A percentile compares a stretch with the other conserved stretches of the same genome.
Evolutionary conservation across 768 basidiomycete species (phyloP).

Genomic region (Trametes gibbosa): DNA sequence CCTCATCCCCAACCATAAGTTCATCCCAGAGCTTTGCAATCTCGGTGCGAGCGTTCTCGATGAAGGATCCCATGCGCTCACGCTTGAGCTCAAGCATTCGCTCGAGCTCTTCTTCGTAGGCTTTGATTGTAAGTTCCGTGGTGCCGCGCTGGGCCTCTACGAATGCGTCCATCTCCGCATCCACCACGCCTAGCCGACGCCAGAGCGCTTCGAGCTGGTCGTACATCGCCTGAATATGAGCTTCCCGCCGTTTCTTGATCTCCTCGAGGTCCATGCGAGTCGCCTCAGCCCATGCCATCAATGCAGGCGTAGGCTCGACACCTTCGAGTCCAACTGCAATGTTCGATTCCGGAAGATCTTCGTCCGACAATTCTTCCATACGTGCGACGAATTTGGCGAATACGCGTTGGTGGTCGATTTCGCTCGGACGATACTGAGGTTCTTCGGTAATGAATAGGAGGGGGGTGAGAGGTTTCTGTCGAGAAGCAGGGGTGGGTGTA

Average conservation of each 20-base stretch:
- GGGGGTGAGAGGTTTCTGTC: constrained; percentile 32
- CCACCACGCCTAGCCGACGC: constrained; percentile 78
- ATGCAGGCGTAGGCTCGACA: constrained; percentile 72
- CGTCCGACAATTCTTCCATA: constrained; percentile 57
- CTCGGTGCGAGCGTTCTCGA: constrained; percentile 77
- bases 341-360: constrained; percentile 38
- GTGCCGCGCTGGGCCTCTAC: constrained; percentile 84
- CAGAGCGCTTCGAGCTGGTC: constrained; percentile 91
- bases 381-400: constrained; percentile 63
- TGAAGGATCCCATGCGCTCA: constrained; percentile 83
- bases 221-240: constrained; percentile 89
- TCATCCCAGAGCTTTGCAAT: constrained; percentile 83
- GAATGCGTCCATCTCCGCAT: constrained; percentile 86
- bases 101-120: constrained; percentile 88
- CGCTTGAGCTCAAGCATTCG: constrained; percentile 88
- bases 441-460: constrained; percentile 34
- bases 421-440: constrained; percentile 19
- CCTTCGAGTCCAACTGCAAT: constrained; percentile 59
- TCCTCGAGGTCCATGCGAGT: constrained; percentile 62
- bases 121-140: constrained; percentile 69
- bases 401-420: constrained; percentile 52
- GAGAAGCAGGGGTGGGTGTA: constrained; percentile 35
- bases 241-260: constrained; percentile 70
- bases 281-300: constrained; percentile 70
- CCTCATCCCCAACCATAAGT: constrained; percentile 81